Conservation (phyloP, 2,329 filamentous ascomycete species). For the Boeremia lycopersici region DNA sequence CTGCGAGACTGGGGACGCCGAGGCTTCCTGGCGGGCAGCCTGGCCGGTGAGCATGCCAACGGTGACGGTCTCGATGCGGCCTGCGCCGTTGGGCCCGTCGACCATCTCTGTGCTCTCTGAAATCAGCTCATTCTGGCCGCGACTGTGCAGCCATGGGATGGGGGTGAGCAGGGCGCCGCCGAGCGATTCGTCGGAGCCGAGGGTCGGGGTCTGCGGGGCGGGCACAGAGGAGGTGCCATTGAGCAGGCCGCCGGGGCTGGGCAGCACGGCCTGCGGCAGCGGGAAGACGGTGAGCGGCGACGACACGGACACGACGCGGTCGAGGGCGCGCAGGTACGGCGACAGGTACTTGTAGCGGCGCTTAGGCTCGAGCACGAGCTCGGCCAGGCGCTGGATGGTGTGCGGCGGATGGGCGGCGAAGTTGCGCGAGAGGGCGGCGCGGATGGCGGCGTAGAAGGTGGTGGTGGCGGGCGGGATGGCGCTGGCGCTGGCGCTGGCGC, state of each 20-base stretch:
- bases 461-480: conserved; percentile 39
- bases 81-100: conserved; percentile 78
- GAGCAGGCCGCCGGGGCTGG: conserved; percentile 55
- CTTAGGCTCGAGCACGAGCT: conserved; percentile 78
- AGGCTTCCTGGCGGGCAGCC: conserved; percentile 18
- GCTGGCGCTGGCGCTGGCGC: conserved; percentile 28
- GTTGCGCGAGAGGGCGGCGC: conserved; percentile 63
- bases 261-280: conserved; percentile 68
- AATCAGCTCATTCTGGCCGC: conserved; percentile 63
- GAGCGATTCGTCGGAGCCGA: conserved; percentile 86
- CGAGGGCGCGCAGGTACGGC: conserved; percentile 86
- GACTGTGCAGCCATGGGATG: conserved; percentile 78
- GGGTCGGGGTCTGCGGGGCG: conserved; percentile 43
- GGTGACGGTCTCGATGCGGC: conserved; percentile 79
- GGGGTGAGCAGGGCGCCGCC: conserved; percentile 91
- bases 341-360: conserved; percentile 81
- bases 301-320: conserved; percentile 88
- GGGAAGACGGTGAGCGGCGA: conserved; percentile 82
- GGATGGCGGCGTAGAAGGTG: conserved; percentile 44
- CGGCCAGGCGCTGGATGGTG: conserved; percentile 88
- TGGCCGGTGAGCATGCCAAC: conserved; percentile 62
- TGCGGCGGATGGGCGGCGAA: conserved; percentile 83
- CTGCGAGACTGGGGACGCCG: conserved; percentile 25
- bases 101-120: conserved; percentile 81
- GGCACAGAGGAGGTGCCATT: conserved; percentile 65